phyloP scores from a whole-genome alignment of 805 yeast species.

The Middelhovenomyces tepae region DNA sequence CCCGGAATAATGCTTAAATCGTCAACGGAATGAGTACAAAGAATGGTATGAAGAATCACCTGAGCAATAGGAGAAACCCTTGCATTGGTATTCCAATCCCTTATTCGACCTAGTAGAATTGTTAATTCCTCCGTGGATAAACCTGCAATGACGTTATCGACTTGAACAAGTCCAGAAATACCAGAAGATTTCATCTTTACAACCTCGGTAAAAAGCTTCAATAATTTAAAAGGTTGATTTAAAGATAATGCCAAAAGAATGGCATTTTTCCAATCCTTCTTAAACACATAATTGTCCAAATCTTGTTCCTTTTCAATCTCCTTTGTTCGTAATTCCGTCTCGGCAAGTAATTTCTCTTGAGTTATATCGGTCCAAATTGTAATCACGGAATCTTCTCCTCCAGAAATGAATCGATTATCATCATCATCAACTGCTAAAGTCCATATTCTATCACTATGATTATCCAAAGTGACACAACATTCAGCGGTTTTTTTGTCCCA shows the following conservation, averaged over 20 bases:
- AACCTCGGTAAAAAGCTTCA: slow-evolving; percentile 62
- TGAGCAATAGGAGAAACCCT: slow-evolving; percentile 76
- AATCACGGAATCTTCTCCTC: slow-evolving; percentile 92
- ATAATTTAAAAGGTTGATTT: slow-evolving; percentile 84
- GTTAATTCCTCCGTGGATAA: slow-evolving; percentile 52
- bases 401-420: slow-evolving; percentile 67
- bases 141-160: slow-evolving; percentile 54
- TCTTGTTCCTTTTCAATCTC: slow-evolving; percentile 84
- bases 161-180: slow-evolving; percentile 44
- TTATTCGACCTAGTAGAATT: slow-evolving; percentile 58
- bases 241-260: slow-evolving; percentile 75
- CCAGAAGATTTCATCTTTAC: slow-evolving; percentile 43
- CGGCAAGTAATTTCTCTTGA: slow-evolving; percentile 52
- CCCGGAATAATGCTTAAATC: slow-evolving; percentile 58
- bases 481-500: slow-evolving; percentile 82
- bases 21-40: slow-evolving; percentile 46
- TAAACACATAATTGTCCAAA: slow-evolving; percentile 60
- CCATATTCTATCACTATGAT: slow-evolving; percentile 93
- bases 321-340: slow-evolving; percentile 41
- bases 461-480: slow-evolving; percentile 73
- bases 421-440: slow-evolving; percentile 61
- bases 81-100: slow-evolving; percentile 94
- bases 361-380: slow-evolving; percentile 86
- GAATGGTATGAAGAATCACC: slow-evolving; percentile 56
- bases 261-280: slow-evolving; percentile 81